Evolutionary conservation across 1,284 basidiomycete genomes (phyloP).

Genomic region (Cryptococcus sp.): DNA sequence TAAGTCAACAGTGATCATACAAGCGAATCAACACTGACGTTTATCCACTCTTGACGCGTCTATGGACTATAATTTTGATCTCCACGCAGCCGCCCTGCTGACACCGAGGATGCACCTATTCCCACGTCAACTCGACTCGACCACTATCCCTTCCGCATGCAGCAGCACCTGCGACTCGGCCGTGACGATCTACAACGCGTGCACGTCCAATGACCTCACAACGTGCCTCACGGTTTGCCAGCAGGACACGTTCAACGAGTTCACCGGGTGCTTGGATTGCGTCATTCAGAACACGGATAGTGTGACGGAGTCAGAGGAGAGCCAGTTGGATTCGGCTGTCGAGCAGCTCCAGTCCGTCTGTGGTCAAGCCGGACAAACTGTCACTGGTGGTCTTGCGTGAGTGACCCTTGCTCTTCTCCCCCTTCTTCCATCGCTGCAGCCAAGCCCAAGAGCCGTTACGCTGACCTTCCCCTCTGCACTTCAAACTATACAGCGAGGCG

Average conservation of each 20-base stretch:
- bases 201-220: conserved; percentile 30
- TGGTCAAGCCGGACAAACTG: conserved; percentile 21
- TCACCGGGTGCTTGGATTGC: conserved; percentile 30
- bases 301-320: conserved; percentile 18
- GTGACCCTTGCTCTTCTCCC: conserved; percentile 1
- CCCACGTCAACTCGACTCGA: conserved; percentile 26
- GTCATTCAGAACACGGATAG: conserved; percentile 23
- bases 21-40: neutral
- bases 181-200: conserved; percentile 46
- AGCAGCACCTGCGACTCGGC: conserved; percentile 20
- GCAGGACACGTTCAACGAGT: conserved; percentile 25
- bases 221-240: conserved; percentile 35
- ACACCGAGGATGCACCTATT: conserved; percentile 20
- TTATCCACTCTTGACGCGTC: neutral
- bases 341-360: conserved; percentile 27
- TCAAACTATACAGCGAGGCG: neutral
- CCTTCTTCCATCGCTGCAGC: neutral
- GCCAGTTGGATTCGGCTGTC: conserved; percentile 22
- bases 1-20: conserved; percentile 9
- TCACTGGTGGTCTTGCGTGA: conserved; percentile 21
- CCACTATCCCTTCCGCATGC: conserved; percentile 30
- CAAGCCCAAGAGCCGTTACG: neutral
- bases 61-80: neutral
- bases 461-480: neutral
- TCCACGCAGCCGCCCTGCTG: conserved; percentile 13